phyloP scores from a whole-genome alignment of 148 eudicot species.

The Rhododendron williamsianum region DNA sequence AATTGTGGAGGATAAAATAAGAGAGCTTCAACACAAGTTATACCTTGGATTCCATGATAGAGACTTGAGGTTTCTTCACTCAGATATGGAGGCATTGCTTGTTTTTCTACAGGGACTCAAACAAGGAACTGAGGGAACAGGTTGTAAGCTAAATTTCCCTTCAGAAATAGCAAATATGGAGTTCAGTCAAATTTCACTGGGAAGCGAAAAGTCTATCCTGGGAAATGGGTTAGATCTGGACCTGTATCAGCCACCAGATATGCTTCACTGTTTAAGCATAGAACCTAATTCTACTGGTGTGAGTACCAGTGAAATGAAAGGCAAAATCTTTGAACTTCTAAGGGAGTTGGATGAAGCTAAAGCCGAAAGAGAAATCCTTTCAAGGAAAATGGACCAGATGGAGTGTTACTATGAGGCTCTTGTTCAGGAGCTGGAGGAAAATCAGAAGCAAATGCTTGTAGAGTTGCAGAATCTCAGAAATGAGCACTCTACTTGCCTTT shows the following conservation, averaged over 20 bases:
- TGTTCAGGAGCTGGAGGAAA: slow-evolving; percentile 91
- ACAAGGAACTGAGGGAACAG: slow-evolving; percentile 34
- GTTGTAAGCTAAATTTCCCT: slow-evolving; percentile 22
- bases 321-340: slow-evolving; percentile 59
- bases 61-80: slow-evolving; percentile 45
- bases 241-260: slow-evolving; percentile 68
- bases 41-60: slow-evolving; percentile 45
- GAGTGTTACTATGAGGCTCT: slow-evolving; percentile 96
- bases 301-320: slow-evolving; percentile 52
- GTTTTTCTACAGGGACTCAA: slow-evolving; percentile 46
- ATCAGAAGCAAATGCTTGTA: slow-evolving; percentile 76
- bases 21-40: slow-evolving; percentile 59
- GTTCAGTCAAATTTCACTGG: slow-evolving; percentile 20
- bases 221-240: slow-evolving; percentile 68
- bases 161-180: slow-evolving; percentile 20
- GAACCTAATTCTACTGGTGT: slow-evolving; percentile 43
- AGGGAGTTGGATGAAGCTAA: slow-evolving; percentile 78
- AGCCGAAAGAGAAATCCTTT: slow-evolving; percentile 58
- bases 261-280: slow-evolving; percentile 46
- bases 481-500: slow-evolving; percentile 80
- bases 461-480: slow-evolving; percentile 80
- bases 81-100: slow-evolving; percentile 59
- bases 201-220: slow-evolving; percentile 25
- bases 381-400: slow-evolving; percentile 89
- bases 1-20: slow-evolving; percentile 51